phyloP scores from a whole-genome alignment of 495 filamentous ascomycete genomes.

The Penicillium tannophilum region DNA sequence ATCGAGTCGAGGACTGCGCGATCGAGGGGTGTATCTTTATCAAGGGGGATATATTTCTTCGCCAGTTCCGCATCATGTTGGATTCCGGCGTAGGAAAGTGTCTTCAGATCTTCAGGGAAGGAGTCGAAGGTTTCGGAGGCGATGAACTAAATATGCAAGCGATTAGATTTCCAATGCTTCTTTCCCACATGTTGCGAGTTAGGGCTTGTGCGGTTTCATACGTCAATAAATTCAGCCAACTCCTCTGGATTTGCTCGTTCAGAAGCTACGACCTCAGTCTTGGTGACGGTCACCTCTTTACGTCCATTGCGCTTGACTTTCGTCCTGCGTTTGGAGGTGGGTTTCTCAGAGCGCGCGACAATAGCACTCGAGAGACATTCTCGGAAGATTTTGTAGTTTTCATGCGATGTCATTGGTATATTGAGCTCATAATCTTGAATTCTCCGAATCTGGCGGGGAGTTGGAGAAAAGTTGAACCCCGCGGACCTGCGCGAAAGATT shows the following conservation, averaged over 20 bases:
- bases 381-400: slow-evolving; percentile 70
- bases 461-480: slow-evolving; percentile 2
- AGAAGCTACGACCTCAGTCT: slow-evolving; percentile 14
- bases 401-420: slow-evolving; percentile 28
- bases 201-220: slow-evolving; percentile 27
- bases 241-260: slow-evolving; percentile 60
- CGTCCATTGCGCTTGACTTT: slow-evolving; percentile 35
- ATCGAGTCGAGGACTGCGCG: slow-evolving; percentile 42
- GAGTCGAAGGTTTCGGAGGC: slow-evolving; percentile 65
- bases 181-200: background rate
- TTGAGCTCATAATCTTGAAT: slow-evolving; percentile 2
- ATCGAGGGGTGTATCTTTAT: slow-evolving; percentile 46
- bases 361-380: slow-evolving; percentile 64
- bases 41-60: slow-evolving; percentile 49
- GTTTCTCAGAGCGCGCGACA: slow-evolving; percentile 53
- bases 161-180: background rate
- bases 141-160: slow-evolving; percentile 59
- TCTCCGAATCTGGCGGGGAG: background rate
- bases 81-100: slow-evolving; percentile 59
- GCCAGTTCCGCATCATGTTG: slow-evolving; percentile 51
- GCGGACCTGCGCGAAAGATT: slow-evolving; percentile 6
- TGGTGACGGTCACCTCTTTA: slow-evolving; percentile 17
- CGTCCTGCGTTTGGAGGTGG: slow-evolving; percentile 46
- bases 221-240: slow-evolving; percentile 72
- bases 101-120: slow-evolving; percentile 61